These are phyloP conservation scores for Saccharomyces hybrid DNA, from an alignment of 1,139 yeast species.

Conservation along the genomic window DNA sequence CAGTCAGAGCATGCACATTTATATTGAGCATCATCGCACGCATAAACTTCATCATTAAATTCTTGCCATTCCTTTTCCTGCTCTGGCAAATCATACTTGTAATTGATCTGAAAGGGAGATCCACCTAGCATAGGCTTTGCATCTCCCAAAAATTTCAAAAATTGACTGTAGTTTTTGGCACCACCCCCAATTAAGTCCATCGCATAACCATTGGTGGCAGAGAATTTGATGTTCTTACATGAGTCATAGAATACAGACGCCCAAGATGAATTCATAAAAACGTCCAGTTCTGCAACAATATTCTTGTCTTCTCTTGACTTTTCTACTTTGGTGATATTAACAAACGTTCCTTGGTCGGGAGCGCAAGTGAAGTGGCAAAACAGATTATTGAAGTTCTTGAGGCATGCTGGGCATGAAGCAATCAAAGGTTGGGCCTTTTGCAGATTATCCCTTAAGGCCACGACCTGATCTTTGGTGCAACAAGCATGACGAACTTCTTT, in stretches of 20 bases:
- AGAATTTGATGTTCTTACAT: conserved; percentile 82
- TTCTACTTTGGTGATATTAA: conserved; percentile 54
- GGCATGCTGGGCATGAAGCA: conserved; percentile 92
- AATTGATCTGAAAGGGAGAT: conserved; percentile 90
- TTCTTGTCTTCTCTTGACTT: conserved; percentile 48
- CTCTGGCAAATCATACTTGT: conserved; percentile 39
- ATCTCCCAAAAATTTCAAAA: conserved; percentile 85
- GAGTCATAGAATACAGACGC: conserved; percentile 70
- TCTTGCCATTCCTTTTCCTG: conserved; percentile 24
- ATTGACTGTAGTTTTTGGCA: conserved; percentile 62
- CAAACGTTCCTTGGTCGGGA: conserved; percentile 69
- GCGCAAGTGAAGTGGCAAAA: conserved; percentile 91
- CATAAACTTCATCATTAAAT: conserved; percentile 29
- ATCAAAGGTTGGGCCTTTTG: conserved; percentile 72
- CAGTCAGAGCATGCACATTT: conserved; percentile 93
- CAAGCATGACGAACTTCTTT: conserved; percentile 40
- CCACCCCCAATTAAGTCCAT: conserved; percentile 98
- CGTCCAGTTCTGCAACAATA: conserved; percentile 66
- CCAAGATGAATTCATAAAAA: conserved; percentile 50
- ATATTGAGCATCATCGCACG: conserved; percentile 53
- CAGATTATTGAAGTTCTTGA: conserved; percentile 72
- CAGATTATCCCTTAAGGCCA: conserved; percentile 45
- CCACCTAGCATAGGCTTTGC: conserved; percentile 92
- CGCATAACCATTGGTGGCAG: conserved; percentile 92
- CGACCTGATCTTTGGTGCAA: conserved; percentile 48